phyloP scores from a whole-genome alignment of 164 flowering plant species.

The Kingdonia uniflora region DNA sequence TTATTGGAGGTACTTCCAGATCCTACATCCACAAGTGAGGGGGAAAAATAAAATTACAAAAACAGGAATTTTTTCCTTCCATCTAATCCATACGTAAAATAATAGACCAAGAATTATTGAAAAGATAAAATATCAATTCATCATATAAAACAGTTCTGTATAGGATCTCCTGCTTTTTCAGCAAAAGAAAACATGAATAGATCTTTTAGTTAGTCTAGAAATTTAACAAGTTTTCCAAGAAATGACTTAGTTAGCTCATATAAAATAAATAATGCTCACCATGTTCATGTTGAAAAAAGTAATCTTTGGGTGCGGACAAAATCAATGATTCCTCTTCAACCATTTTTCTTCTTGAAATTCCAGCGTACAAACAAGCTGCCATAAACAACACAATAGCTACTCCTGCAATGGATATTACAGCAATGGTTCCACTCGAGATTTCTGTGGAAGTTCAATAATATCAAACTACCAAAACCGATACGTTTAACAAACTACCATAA shows the following conservation, averaged over 20 bases:
- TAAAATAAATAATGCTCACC: too few species aligned
- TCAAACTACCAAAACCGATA: not conserved
- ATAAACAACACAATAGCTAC: conserved; percentile 24
- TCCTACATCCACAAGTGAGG: conserved; percentile 8
- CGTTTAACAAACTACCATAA: not conserved
- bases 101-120: too few species aligned
- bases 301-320: conserved; percentile 19
- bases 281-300: conserved; percentile 15
- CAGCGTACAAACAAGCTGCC: conserved; percentile 27
- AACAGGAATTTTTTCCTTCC: too few species aligned
- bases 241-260: too few species aligned
- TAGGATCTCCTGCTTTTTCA: too few species aligned
- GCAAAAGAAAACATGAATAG: too few species aligned
- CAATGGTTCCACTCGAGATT: conserved; percentile 43
- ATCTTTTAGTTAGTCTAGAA: too few species aligned
- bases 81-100: too few species aligned
- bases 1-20: conserved; percentile 20
- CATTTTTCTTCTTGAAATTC: conserved; percentile 40
- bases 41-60: too few species aligned
- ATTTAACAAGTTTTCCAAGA: too few species aligned
- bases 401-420: conserved; percentile 49
- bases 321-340: conserved; percentile 25
- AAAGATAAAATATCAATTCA: not conserved
- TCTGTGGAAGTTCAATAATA: conserved; percentile 35
- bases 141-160: too few species aligned